Conservation (phyloP, 345 rosid species). For the Syzygium aqueum region DNA sequence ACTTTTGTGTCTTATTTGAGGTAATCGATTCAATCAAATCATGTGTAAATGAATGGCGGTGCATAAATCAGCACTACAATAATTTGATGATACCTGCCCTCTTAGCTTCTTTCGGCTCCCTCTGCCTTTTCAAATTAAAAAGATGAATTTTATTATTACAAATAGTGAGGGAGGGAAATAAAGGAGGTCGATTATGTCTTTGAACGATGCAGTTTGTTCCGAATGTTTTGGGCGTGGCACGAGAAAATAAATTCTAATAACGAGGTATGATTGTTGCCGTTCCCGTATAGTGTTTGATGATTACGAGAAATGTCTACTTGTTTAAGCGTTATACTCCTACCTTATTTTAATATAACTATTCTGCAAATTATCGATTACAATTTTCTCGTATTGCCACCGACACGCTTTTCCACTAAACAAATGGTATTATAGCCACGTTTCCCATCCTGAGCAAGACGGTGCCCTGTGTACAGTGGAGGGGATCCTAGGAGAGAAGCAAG, state of each 20-base stretch:
- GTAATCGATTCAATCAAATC: no score
- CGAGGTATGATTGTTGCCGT: not conserved
- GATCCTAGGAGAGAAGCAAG: not conserved
- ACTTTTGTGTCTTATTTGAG: no score
- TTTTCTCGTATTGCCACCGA: not conserved
- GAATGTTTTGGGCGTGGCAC: not conserved
- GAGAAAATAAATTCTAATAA: not conserved
- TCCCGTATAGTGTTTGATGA: no score
- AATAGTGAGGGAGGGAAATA: not conserved
- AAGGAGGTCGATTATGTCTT: not conserved
- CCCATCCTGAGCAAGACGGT: not conserved
- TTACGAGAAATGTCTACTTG: no score
- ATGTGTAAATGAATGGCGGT: no score
- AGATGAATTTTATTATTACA: not conserved
- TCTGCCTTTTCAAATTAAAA: not conserved
- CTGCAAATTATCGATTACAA: no score
- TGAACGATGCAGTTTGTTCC: not conserved
- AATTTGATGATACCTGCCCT: not conserved
- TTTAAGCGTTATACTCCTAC: no score
- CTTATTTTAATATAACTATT: not conserved
- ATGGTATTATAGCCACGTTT: not conserved
- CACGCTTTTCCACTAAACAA: rapidly evolving
- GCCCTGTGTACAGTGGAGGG: not conserved
- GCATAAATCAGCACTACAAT: no score
- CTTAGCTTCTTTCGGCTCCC: not conserved